Conservation (phyloP, 805 yeast genomes). For the Schwanniomyces occidentalis region DNA sequence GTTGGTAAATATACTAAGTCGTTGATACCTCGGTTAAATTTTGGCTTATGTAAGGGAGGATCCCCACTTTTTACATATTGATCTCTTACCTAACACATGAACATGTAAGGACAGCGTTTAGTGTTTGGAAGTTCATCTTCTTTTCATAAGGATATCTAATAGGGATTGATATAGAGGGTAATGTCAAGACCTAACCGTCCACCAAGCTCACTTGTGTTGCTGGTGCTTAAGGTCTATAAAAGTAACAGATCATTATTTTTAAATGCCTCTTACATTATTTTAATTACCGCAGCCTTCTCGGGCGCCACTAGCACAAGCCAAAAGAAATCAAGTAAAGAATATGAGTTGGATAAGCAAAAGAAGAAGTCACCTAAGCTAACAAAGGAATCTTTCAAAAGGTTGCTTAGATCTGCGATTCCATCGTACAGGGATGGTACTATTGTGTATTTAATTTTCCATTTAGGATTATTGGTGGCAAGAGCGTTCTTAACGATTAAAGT, state of each 20-base stretch:
- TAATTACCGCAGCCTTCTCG: conserved; percentile 43
- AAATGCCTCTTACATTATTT: conserved; percentile 42
- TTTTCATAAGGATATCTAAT: too few relatives aligned
- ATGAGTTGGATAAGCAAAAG: conserved; percentile 8
- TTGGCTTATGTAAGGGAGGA: too few relatives aligned
- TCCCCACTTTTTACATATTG: too few relatives aligned
- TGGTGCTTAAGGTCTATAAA: conserved; percentile 34
- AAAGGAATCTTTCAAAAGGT: conserved; percentile 27
- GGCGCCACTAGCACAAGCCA: conserved; percentile 36
- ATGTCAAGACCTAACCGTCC: too few relatives aligned
- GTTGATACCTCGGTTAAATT: too few relatives aligned
- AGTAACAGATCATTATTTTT: conserved; percentile 40
- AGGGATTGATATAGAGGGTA: too few relatives aligned
- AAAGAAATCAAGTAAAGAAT: conserved; percentile 10
- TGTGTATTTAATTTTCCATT: conserved; percentile 48
- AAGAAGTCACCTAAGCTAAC: conserved; percentile 27
- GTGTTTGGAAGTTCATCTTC: too few relatives aligned
- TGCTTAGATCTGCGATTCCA: conserved; percentile 40
- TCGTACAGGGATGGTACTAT: conserved; percentile 27
- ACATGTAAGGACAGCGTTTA: too few relatives aligned
- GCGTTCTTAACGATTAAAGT: conserved; percentile 78
- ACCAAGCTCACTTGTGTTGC: conserved; percentile 4
- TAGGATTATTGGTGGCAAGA: conserved; percentile 60
- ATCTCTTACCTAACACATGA: too few relatives aligned
- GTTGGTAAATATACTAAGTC: too few relatives aligned